A percentile compares a stretch with the other conserved stretches of the same genome.
Evolutionary conservation across 2,329 filamentous ascomycete species (phyloP).

Genomic region (Lachnellula occidentalis): DNA sequence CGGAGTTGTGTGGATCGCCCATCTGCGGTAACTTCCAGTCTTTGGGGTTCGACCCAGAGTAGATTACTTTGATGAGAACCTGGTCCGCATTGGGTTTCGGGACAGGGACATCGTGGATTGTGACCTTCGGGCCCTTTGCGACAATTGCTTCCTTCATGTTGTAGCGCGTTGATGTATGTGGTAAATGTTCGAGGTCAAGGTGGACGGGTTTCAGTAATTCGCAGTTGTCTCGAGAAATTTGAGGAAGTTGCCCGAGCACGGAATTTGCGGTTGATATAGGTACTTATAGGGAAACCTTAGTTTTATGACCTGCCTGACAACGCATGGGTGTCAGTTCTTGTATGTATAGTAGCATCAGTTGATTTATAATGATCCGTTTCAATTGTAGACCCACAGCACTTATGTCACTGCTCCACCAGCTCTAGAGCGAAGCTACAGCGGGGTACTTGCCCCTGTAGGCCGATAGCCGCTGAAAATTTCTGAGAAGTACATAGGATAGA

Average conservation of each 20-base stretch:
- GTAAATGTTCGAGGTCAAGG: background rate
- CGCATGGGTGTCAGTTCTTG: background rate
- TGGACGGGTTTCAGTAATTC: background rate
- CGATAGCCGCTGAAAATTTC: background rate
- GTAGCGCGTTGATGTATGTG: background rate
- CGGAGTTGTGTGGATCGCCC: conserved; percentile 22
- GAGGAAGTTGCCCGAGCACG: background rate
- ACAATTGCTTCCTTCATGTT: conserved; percentile 31
- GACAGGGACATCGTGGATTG: conserved; percentile 26
- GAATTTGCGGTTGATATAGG: background rate
- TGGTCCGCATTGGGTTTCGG: conserved; percentile 29
- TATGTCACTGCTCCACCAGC: background rate
- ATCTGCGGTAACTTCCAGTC: conserved; percentile 27
- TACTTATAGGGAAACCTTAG: background rate
- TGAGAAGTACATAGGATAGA: no score
- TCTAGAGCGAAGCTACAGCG: background rate
- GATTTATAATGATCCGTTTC: background rate
- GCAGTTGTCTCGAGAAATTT: background rate
- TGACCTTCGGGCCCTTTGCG: conserved; percentile 23
- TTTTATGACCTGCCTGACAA: background rate
- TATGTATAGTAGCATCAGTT: background rate
- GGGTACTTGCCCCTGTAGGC: background rate
- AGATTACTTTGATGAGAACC: conserved; percentile 30
- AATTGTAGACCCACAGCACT: background rate
- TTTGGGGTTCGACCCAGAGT: conserved; percentile 29